Base-by-base conservation (phyloP, 2,329 filamentous ascomycete species). In the Blumeria hordei region DNA sequence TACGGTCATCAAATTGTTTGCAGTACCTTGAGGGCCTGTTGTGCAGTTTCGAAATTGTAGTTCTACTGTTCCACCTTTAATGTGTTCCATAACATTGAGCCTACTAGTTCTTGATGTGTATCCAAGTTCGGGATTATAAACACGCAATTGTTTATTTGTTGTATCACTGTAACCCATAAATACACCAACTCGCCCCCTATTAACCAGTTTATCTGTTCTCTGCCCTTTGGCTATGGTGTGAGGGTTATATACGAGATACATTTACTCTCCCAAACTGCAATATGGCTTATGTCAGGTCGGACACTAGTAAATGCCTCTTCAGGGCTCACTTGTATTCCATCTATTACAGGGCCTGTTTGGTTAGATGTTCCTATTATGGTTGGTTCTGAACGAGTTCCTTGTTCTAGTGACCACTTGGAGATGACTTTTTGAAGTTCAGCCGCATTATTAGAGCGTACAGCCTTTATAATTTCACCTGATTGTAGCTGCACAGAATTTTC, bases 121-220 rank as follows among this genome's bases (percentile, higher is more conserved):
- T 12, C 49, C 49, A n/a, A 51, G 49, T 16, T 51, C 32, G n/a
- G 49, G 2, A 11, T 34, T 34, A n/a, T 51, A 51, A 16, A 51
- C 49, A 34, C 49, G 32, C 10, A 34, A 34, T 51, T 51, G 49
- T 28, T 51, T 51, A 18, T 32, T 35, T 12, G 49, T 51, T 2
- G n/a, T 36, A 16, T 51, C 49, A 51, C 32, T 51, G 18, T 51
- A 51, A 14, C 49, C 49, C 49, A 51, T 51, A 51, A n/a, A n/a
- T 32, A 51, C 18, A 51, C 49, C 8, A 36, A 51, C 36, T 51
- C 49, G 18, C 16, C 49, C 32, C 36, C 28, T 32, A 16, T 51
- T 28, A n/a, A 51, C 49, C 11, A 51, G 49, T 51, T 51, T 36
- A 16, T 51, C 32, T 11, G 49, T 36, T 36, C 6, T 35, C 33